Evolutionary conservation across 805 yeast genomes (phyloP), one percentile per base, ranked within the genome.

Genomic region (Saturnispora quitensis): DNA sequence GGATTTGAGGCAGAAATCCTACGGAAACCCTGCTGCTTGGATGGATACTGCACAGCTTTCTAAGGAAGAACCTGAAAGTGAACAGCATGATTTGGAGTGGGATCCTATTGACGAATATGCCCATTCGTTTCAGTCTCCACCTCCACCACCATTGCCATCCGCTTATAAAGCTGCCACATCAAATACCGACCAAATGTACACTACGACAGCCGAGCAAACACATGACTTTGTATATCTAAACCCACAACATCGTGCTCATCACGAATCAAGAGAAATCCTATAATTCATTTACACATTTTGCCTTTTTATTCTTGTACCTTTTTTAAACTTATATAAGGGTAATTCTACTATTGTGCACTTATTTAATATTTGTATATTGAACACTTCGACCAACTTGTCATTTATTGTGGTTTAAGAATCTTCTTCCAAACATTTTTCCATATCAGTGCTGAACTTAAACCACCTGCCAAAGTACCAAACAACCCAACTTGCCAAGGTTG

Each of bases 1-100:
- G 54, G 97, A 91, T 63, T 73, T 89, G 46, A 71, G 60, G 38
- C 49, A 56, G 20, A 53, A 53, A 25, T 55, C 54, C 20, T 54
- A 54, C 28, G 60, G 60, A 7, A 55, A 54, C 34, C 53, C 43
- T 38, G 55, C 52, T 17, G 47, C 47, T 15, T 45, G 52, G 52
- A 50, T 36, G 48, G 24, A 44, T 5, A 43, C 25, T 10, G 51
- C 7, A 28, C 51, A 5, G 44, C 51, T 28, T 42, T 42, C 25
- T 40, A 51, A 31, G 47, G 40, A 45, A 25, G 13, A 38, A 3
- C 2, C 43, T 9, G 50, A 50, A 5, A 36, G 28, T 28, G 49
- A 43, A 9, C 47, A 48, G 27, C 31, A 45, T 13, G 40, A 43
- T 12, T n/a, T 36, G 15, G 43, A 52, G n/a, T 45, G 50, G 48